A percentile compares a stretch with the other conserved stretches of the same genome.
phyloP scores from a whole-genome alignment of 805 yeast species.

The Cyberlindnera maclurae region DNA sequence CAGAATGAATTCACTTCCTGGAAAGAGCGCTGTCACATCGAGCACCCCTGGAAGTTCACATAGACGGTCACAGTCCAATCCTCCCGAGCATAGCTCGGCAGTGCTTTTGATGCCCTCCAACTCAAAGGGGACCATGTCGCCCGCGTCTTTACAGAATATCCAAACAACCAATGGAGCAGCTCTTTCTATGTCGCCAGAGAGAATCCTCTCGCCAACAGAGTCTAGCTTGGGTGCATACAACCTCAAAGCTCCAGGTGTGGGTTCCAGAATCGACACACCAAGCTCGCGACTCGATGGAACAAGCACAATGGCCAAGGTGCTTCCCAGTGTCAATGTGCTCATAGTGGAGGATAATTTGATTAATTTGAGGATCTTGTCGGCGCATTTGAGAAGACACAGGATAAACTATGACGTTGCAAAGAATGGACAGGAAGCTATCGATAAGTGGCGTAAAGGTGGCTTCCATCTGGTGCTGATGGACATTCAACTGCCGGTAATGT shows the following conservation, averaged over 20 bases:
- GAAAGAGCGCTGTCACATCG: constrained; percentile 4
- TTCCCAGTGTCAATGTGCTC: constrained; percentile 83
- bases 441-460: constrained; percentile 91
- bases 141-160: neutral
- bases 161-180: neutral
- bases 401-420: constrained; percentile 83
- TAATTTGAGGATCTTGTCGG: constrained; percentile 85
- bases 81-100: constrained; percentile 21
- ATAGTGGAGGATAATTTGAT: constrained; percentile 96
- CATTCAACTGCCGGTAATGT: constrained; percentile 90
- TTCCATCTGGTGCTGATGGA: constrained; percentile 95
- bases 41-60: constrained; percentile 11
- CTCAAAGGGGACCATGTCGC: neutral
- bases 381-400: constrained; percentile 77
- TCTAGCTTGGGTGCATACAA: neutral
- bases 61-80: constrained; percentile 20
- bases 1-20: constrained; percentile 17
- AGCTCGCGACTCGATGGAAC: constrained; percentile 10
- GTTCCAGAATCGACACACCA: constrained; percentile 2
- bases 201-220: constrained; percentile 6
- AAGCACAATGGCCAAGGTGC: constrained; percentile 45
- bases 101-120: constrained; percentile 21
- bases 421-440: constrained; percentile 92
- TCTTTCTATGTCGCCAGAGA: constrained; percentile 4
- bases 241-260: neutral